Conservation (phyloP, 352 stramenopile genomes). For the Globisporangium apiculatum region DNA sequence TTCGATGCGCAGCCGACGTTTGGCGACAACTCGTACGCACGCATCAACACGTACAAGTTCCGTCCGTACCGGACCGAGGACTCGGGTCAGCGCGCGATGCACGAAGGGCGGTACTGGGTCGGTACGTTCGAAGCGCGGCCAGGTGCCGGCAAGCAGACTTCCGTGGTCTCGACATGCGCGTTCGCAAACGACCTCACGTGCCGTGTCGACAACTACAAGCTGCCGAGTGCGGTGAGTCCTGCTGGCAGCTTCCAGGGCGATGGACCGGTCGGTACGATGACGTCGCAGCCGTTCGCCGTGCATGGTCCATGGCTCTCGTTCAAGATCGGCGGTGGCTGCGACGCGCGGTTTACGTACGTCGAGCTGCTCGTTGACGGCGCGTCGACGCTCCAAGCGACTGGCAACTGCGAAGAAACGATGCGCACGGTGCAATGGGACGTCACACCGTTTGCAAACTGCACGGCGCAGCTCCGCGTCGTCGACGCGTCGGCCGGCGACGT, state of each 20-base stretch:
- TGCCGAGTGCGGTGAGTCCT: slow-evolving; percentile 42
- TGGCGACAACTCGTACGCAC: slow-evolving; percentile 90
- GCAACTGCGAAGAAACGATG: slow-evolving; percentile 90
- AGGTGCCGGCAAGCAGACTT: slow-evolving; percentile 55
- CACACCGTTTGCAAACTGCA: slow-evolving; percentile 60
- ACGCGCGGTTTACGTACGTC: slow-evolving; percentile 88
- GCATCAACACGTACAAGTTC: slow-evolving; percentile 67
- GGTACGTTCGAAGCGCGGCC: slow-evolving; percentile 91
- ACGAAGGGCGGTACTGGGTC: slow-evolving; percentile 92
- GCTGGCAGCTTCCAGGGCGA: slow-evolving; percentile 87
- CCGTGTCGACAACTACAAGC: slow-evolving; percentile 62
- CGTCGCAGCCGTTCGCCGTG: slow-evolving; percentile 92
- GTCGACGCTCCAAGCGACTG: slow-evolving; percentile 80
- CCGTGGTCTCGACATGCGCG: slow-evolving; percentile 34
- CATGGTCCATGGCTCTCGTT: slow-evolving; percentile 88
- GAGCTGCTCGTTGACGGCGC: slow-evolving; percentile 93
- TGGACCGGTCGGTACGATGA: slow-evolving; percentile 88
- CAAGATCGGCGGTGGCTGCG: slow-evolving; percentile 92
- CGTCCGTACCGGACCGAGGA: slow-evolving; percentile 21
- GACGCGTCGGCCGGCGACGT: slow-evolving; percentile 74
- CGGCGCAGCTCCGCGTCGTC: slow-evolving; percentile 91
- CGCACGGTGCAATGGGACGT: slow-evolving; percentile 87
- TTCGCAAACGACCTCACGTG: slow-evolving; percentile 73
- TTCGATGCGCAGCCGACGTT: slow-evolving; percentile 94
- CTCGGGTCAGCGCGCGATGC: slow-evolving; percentile 31